A percentile compares a stretch with the other conserved stretches of the same genome.
phyloP scores from a whole-genome alignment of 2,329 filamentous ascomycete genomes.

The Microdochium trichocladiopsis region DNA sequence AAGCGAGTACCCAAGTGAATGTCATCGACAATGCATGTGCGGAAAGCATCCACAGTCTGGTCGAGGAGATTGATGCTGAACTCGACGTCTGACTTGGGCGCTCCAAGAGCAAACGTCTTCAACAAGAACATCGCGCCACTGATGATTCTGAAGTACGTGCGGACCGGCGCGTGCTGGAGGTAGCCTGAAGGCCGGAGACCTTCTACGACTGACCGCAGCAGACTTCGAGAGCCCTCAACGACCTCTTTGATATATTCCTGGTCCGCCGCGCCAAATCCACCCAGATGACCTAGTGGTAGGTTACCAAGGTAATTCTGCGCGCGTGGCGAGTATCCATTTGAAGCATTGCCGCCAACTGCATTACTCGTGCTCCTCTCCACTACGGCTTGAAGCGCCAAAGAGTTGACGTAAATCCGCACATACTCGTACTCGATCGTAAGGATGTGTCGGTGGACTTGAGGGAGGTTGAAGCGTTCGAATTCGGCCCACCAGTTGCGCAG shows the following conservation, averaged over 20 bases:
- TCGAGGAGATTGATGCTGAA: constrained; percentile 71
- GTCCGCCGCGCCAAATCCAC: constrained; percentile 58
- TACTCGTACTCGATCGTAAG: constrained; percentile 94
- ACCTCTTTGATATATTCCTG: constrained; percentile 71
- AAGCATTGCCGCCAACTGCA: constrained; percentile 39
- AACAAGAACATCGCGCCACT: constrained; percentile 79
- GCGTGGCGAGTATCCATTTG: constrained; percentile 48
- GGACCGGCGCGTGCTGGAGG: constrained; percentile 74
- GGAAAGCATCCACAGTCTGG: constrained; percentile 64
- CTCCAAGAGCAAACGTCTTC: constrained; percentile 77
- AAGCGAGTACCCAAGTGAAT: constrained; percentile 81
- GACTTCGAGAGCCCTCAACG: constrained; percentile 68
- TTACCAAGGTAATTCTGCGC: constrained; percentile 60
- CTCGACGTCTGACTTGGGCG: constrained; percentile 70
- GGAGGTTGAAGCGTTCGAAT: constrained; percentile 70
- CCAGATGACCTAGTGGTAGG: constrained; percentile 55
- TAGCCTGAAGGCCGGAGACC: constrained; percentile 68
- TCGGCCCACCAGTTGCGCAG: constrained; percentile 73
- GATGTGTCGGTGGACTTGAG: constrained; percentile 63
- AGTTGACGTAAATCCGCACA: constrained; percentile 90
- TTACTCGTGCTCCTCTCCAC: constrained; percentile 86
- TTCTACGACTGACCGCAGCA: constrained; percentile 71
- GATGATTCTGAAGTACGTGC: constrained; percentile 82
- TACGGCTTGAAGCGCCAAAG: constrained; percentile 86
- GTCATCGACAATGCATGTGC: constrained; percentile 76